Evolutionary conservation across 2,329 filamentous ascomycete species (phyloP).

Genomic region (Lachnellula cervina): DNA sequence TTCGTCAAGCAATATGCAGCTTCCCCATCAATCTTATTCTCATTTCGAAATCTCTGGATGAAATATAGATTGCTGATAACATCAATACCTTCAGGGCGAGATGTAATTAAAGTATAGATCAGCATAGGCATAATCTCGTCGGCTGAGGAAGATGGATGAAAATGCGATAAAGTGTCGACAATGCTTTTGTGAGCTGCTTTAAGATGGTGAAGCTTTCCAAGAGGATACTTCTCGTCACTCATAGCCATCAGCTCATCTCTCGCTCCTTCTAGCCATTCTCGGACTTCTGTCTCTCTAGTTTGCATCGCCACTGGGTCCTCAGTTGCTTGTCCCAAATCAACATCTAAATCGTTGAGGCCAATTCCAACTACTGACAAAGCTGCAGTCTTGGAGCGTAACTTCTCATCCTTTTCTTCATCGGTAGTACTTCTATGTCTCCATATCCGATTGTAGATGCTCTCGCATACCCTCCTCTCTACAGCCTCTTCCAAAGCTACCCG

Average conservation of each 20-base stretch:
- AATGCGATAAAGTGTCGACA: slow-evolving; percentile 72
- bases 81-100: slow-evolving; percentile 78
- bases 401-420: slow-evolving; percentile 92
- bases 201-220: slow-evolving; percentile 86
- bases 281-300: slow-evolving; percentile 63
- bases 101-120: slow-evolving; percentile 92
- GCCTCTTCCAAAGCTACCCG: slow-evolving; percentile 77
- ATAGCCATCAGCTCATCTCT: slow-evolving; percentile 70
- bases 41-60: slow-evolving; percentile 84
- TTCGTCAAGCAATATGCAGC: slow-evolving; percentile 96
- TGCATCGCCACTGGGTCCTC: slow-evolving; percentile 53
- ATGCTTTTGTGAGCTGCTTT: slow-evolving; percentile 90
- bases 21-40: slow-evolving; percentile 84
- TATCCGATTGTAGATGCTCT: slow-evolving; percentile 80
- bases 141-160: slow-evolving; percentile 77
- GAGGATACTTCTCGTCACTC: slow-evolving; percentile 79
- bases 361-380: slow-evolving; percentile 89
- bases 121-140: slow-evolving; percentile 96
- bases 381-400: slow-evolving; percentile 88
- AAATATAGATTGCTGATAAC: slow-evolving; percentile 94
- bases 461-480: slow-evolving; percentile 79
- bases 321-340: slow-evolving; percentile 60
- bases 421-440: slow-evolving; percentile 89
- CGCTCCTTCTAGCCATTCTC: slow-evolving; percentile 66
- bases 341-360: slow-evolving; percentile 75